Evolutionary conservation across 257 asterid genomes (phyloP).

Genomic region (Solanum lycopersicoides): DNA sequence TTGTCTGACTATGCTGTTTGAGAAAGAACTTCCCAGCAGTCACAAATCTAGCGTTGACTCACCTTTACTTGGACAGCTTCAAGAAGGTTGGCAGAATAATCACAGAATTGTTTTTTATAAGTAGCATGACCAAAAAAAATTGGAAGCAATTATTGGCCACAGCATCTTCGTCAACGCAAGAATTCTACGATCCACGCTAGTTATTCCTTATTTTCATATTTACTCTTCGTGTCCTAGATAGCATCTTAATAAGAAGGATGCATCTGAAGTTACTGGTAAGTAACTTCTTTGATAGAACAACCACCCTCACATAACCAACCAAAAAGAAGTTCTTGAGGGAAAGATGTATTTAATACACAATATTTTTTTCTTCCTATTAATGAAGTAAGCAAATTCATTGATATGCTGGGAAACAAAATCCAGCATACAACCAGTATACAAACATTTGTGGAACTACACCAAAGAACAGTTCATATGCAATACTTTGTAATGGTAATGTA

Average conservation of each 20-base stretch:
- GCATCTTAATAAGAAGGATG: background rate
- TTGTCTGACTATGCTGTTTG: background rate
- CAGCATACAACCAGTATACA: background rate
- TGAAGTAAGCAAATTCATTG: background rate
- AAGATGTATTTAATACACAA: background rate
- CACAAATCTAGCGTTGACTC: background rate
- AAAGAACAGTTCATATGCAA: background rate
- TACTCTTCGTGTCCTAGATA: background rate
- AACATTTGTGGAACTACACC: background rate
- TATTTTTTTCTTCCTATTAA: background rate
- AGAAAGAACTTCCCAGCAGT: background rate
- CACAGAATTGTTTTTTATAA: background rate
- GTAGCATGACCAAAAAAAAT: background rate
- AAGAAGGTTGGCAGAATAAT: background rate
- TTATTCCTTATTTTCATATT: background rate
- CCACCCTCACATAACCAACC: background rate
- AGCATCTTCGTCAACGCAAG: background rate
- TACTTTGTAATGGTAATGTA: background rate
- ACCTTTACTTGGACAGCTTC: background rate
- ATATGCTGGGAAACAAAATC: background rate
- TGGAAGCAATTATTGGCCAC: background rate
- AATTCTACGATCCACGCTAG: background rate
- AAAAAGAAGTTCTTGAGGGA: background rate
- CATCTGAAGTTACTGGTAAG: background rate
- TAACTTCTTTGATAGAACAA: background rate